Evolutionary conservation across 2,329 filamentous ascomycete genomes (phyloP).

Genomic region (Huntiella savannae): DNA sequence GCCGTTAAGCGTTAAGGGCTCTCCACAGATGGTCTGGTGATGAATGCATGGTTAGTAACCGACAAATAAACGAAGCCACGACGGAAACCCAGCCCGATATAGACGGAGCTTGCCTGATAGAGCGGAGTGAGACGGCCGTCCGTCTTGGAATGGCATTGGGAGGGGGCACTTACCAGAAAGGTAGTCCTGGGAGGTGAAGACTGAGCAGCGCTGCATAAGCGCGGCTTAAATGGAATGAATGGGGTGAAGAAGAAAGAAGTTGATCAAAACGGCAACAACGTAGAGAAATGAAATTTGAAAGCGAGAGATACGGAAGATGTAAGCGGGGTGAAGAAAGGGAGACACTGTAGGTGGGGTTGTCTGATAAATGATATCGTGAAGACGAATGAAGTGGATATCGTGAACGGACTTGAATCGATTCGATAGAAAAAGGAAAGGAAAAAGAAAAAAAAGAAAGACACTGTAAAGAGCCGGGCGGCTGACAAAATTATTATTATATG

Average conservation of each 20-base stretch:
- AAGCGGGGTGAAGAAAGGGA: background rate
- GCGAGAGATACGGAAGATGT: background rate
- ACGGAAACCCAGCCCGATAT: background rate
- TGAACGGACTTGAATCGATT: background rate
- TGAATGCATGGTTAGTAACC: conserved; percentile 9
- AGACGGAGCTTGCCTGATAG: background rate
- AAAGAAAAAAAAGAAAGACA: conserved; percentile 1
- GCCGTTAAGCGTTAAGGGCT: conserved; percentile 15
- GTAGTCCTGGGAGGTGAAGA: conserved; percentile 78
- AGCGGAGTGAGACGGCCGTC: conserved; percentile 4
- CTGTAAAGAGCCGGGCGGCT: background rate
- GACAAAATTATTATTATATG: background rate
- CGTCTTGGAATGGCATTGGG: conserved; percentile 19
- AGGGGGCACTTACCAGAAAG: conserved; percentile 44
- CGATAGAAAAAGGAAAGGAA: background rate
- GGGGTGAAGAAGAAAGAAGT: conserved; percentile 14
- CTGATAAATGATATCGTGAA: background rate
- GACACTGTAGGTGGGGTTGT: background rate
- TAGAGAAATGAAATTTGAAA: too few species aligned
- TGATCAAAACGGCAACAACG: background rate
- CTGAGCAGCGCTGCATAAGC: conserved; percentile 68
- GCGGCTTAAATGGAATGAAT: conserved; percentile 30
- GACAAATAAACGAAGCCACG: background rate
- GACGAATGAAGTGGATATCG: background rate
- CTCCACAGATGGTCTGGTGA: conserved; percentile 24